phyloP scores from a whole-genome alignment of 2,329 filamentous ascomycete genomes.

The Arthrobotrys iridis region DNA sequence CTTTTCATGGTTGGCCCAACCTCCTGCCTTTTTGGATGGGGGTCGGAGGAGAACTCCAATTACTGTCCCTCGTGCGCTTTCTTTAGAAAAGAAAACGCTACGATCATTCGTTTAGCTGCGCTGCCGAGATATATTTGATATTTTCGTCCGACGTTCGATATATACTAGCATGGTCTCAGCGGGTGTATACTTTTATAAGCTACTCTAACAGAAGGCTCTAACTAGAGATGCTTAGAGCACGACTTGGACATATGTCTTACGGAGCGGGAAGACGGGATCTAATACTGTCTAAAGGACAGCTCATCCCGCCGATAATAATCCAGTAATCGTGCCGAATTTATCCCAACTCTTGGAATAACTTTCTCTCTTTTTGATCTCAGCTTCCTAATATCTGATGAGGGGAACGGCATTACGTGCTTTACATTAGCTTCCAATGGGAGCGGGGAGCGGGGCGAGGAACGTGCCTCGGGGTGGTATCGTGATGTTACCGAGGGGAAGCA shows the following conservation, averaged over 20 bases:
- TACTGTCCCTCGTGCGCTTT: slow-evolving; percentile 9
- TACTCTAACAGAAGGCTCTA: neutral
- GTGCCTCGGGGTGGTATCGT: slow-evolving; percentile 31
- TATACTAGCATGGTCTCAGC: slow-evolving; percentile 6
- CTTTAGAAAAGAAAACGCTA: slow-evolving; percentile 6
- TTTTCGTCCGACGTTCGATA: slow-evolving; percentile 1
- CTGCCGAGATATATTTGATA: slow-evolving; percentile 13
- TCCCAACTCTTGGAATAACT: slow-evolving; percentile 18
- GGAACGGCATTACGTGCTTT: slow-evolving; percentile 51
- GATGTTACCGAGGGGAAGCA: slow-evolving; percentile 11
- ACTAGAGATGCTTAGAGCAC: slow-evolving; percentile 13
- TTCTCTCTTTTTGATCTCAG: slow-evolving; percentile 3
- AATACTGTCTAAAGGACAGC: slow-evolving; percentile 41
- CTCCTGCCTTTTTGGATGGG: slow-evolving; percentile 50
- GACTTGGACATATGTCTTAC: slow-evolving; percentile 32
- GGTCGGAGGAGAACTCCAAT: neutral
- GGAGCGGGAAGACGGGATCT: slow-evolving; percentile 48
- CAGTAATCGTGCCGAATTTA: slow-evolving; percentile 37
- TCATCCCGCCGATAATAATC: slow-evolving; percentile 36
- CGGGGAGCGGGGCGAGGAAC: slow-evolving; percentile 45
- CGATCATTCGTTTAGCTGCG: slow-evolving; percentile 1
- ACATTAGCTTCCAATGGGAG: slow-evolving; percentile 44
- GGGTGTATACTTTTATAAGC: slow-evolving; percentile 5
- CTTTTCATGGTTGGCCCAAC: slow-evolving; percentile 53
- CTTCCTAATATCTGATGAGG: slow-evolving; percentile 40